Percentiles rank a stretch among this genome's conserved stretches.
Conservation (phyloP, 192 early-diverging fungal species). For the Allomyces arbusculus region DNA sequence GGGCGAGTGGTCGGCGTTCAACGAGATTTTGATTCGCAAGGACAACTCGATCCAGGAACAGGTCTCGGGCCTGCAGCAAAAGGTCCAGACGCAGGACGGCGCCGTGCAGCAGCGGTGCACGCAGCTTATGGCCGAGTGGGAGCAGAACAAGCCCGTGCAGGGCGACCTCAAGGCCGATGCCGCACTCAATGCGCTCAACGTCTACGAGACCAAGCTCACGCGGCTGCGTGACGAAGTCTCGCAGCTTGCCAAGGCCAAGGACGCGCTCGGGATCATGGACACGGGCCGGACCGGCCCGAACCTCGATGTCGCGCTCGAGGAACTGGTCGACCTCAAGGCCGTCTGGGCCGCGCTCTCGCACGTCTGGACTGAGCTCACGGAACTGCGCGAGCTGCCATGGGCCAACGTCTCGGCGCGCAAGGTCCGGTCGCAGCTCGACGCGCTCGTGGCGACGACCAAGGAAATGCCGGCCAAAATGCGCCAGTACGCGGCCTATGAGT, state of each 20-base stretch:
- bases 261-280: conserved; percentile 73
- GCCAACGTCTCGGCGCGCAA: conserved; percentile 69
- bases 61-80: conserved; percentile 74
- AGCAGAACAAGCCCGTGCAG: conserved; percentile 80
- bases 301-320: conserved; percentile 70
- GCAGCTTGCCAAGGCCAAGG: conserved; percentile 74
- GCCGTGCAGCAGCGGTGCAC: conserved; percentile 63
- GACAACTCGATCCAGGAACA: conserved; percentile 85
- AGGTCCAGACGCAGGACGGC: conserved; percentile 87
- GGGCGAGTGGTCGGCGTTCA: conserved; percentile 94
- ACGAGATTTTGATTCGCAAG: conserved; percentile 79
- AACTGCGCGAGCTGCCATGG: conserved; percentile 78
- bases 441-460: conserved; percentile 56
- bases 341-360: conserved; percentile 72
- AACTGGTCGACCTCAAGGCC: conserved; percentile 70
- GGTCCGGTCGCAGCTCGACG: conserved; percentile 68
- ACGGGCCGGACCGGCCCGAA: conserved; percentile 31
- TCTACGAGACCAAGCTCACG: conserved; percentile 65
- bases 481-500: conserved; percentile 91
- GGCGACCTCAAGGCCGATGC: conserved; percentile 73
- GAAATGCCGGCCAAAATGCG: conserved; percentile 92
- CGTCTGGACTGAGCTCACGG: conserved; percentile 65
- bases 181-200: conserved; percentile 58
- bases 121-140: conserved; percentile 75
- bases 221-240: conserved; percentile 69